phyloP scores from a whole-genome alignment of 2,329 filamentous ascomycete species.

The Dactylellina cionopaga region DNA sequence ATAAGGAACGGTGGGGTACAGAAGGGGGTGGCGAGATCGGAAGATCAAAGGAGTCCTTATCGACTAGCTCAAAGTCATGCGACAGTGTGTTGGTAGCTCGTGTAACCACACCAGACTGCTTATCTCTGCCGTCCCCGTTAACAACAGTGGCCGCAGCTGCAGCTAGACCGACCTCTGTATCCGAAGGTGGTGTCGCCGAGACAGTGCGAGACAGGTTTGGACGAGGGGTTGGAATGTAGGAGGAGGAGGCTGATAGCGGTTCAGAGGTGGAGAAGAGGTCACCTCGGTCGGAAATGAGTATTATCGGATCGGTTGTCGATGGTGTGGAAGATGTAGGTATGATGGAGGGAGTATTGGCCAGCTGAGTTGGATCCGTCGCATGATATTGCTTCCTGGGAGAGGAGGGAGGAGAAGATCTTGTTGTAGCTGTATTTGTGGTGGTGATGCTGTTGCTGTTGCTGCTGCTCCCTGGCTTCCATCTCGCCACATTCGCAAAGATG shows the following conservation, averaged over 20 bases:
- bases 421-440: background rate
- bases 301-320: constrained; percentile 34
- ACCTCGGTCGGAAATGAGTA: constrained; percentile 46
- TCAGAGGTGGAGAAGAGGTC: constrained; percentile 10
- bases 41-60: constrained; percentile 34
- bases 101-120: constrained; percentile 47
- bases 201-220: constrained; percentile 8
- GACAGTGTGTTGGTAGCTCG: constrained; percentile 35
- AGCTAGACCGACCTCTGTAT: constrained; percentile 22
- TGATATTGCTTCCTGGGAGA: constrained; percentile 26
- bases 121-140: constrained; percentile 31
- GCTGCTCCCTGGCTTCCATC: constrained; percentile 46
- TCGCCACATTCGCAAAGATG: constrained; percentile 48
- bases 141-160: background rate
- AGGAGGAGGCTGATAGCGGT: background rate
- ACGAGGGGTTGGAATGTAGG: background rate
- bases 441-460: constrained; percentile 16
- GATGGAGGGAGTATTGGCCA: background rate
- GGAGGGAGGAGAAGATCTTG: background rate
- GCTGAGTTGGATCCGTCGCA: constrained; percentile 22
- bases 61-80: constrained; percentile 26
- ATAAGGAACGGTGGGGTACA: constrained; percentile 37
- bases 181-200: constrained; percentile 35
- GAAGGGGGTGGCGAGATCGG: constrained; percentile 46
- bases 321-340: constrained; percentile 18